Conservation (phyloP, 1,139 yeast species). For the Petasospora rhodanensis region DNA sequence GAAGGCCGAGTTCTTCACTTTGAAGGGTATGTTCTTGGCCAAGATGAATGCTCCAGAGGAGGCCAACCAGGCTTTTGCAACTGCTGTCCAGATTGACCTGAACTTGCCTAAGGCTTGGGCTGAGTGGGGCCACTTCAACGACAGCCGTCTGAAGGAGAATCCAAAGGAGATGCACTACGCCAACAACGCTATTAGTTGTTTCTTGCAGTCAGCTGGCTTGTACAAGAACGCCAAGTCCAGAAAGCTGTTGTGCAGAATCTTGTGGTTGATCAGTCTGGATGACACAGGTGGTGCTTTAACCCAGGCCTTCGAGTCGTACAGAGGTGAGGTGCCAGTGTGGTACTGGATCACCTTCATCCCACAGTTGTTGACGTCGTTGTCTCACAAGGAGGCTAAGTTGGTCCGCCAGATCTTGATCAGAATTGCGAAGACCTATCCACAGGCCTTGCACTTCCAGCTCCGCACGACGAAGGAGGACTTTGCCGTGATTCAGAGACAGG, state of each 20-base stretch:
- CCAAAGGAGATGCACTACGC: constrained; percentile 84
- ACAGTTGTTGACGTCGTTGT: constrained; percentile 81
- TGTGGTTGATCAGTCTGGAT: constrained; percentile 92
- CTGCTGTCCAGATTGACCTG: constrained; percentile 93
- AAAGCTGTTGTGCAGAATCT: constrained; percentile 77
- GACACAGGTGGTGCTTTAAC: constrained; percentile 78
- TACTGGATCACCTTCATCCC: constrained; percentile 98
- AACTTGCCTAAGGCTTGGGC: constrained; percentile 99
- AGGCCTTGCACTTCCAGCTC: constrained; percentile 92
- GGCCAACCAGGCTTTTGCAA: constrained; percentile 96
- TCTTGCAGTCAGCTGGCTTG: constrained; percentile 94
- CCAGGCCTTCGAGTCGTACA: constrained; percentile 83
- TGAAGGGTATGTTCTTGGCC: constrained; percentile 96
- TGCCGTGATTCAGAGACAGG: constrained; percentile 81
- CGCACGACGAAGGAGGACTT: constrained; percentile 94
- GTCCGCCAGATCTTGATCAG: constrained; percentile 84
- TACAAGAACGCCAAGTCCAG: constrained; percentile 92
- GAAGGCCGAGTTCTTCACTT: constrained; percentile 94
- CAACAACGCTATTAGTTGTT: constrained; percentile 91
- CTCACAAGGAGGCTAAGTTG: constrained; percentile 85
- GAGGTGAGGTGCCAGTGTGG: constrained; percentile 98
- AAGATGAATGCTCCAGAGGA: constrained; percentile 87
- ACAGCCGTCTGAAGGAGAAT: constrained; percentile 78
- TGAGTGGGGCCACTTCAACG: constrained; percentile 97
- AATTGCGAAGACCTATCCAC: constrained; percentile 96